Conservation (phyloP, 305 asterid species). For the Ruellia speciosa region DNA sequence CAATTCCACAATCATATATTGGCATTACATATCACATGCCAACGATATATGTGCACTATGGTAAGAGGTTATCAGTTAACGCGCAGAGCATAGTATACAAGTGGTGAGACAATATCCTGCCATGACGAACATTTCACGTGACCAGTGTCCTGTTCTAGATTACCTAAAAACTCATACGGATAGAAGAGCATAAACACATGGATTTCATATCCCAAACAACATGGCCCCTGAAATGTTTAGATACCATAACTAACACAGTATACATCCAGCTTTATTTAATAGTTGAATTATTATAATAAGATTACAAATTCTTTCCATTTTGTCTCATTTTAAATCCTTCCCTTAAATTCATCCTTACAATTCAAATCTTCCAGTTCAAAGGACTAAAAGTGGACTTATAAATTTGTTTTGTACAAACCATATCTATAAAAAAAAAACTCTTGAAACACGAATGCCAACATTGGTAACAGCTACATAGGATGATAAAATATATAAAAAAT, state of each 20-base stretch:
- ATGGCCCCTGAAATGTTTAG: too few species aligned
- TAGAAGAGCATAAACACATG: neutral
- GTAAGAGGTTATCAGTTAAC: too few species aligned
- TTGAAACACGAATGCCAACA: neutral
- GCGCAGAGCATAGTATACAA: too few species aligned
- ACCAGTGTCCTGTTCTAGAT: neutral
- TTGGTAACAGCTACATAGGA: neutral
- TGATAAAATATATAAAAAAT: neutral
- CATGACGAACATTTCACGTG: neutral
- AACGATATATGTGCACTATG: too few species aligned
- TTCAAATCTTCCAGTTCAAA: too few species aligned
- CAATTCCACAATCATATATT: neutral
- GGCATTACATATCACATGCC: too few species aligned
- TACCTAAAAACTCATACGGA: neutral
- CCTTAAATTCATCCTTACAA: too few species aligned
- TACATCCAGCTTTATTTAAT: too few species aligned
- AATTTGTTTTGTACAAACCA: neutral
- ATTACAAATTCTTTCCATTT: neutral
- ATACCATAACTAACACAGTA: neutral
- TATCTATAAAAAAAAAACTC: neutral
- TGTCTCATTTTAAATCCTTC: neutral
- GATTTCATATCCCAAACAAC: too few species aligned
- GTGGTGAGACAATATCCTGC: too few species aligned
- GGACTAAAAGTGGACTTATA: neutral
- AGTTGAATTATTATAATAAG: too few species aligned